A percentile compares a stretch with the other conserved stretches of the same genome.
Conservation (phyloP, 345 rosid species). For the Rhodomyrtus tomentosa region DNA sequence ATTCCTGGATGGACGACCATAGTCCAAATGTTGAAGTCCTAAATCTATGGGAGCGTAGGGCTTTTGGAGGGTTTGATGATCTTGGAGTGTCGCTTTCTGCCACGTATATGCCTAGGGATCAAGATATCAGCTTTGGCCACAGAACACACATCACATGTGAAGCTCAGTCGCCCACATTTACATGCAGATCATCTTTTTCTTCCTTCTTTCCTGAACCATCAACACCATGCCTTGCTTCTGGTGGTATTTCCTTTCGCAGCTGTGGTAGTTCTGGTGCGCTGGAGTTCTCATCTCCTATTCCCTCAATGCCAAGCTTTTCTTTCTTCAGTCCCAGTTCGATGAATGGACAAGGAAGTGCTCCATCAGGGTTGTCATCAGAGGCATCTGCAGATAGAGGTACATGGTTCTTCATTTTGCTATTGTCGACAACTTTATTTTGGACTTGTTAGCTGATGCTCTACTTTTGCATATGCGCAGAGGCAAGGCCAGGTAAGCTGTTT, state of each 20-base stretch:
- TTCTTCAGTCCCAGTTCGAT: slow-evolving; percentile 32
- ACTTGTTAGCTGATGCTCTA: background rate
- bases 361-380: slow-evolving; percentile 7
- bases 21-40: slow-evolving; percentile 1
- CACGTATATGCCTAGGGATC: slow-evolving; percentile 26
- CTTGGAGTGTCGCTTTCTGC: slow-evolving; percentile 21
- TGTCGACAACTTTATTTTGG: background rate
- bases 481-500: slow-evolving; percentile 12
- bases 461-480: slow-evolving; percentile 5
- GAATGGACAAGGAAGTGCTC: slow-evolving; percentile 5
- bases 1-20: slow-evolving; percentile 39
- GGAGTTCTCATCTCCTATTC: slow-evolving; percentile 25
- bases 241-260: slow-evolving; percentile 31
- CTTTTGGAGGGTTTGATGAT: slow-evolving; percentile 19
- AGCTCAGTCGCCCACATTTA: slow-evolving; percentile 23
- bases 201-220: slow-evolving; percentile 30
- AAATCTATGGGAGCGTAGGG: slow-evolving; percentile 1
- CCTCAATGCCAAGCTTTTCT: slow-evolving; percentile 50
- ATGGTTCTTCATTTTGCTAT: background rate
- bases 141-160: slow-evolving; percentile 19
- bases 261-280: slow-evolving; percentile 15
- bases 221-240: slow-evolving; percentile 17
- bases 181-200: slow-evolving; percentile 41
- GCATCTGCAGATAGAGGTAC: slow-evolving; percentile 21
- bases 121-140: slow-evolving; percentile 53